Conservation (phyloP, 2,329 filamentous ascomycete species). For the Clonostachys rhizophaga region DNA sequence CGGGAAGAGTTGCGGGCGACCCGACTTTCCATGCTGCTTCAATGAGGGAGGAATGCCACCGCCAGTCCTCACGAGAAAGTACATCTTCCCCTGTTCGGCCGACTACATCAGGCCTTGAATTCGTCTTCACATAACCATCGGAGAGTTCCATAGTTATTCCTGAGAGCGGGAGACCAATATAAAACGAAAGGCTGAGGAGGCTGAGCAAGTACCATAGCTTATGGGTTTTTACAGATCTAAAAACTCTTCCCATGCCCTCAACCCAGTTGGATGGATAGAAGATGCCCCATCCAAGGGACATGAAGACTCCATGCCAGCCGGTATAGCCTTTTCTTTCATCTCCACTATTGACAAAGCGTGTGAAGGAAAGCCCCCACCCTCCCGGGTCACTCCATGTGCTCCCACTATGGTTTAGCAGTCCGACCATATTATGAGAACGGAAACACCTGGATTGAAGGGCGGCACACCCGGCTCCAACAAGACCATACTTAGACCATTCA, state of each 20-base stretch:
- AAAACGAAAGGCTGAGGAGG: neutral
- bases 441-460: neutral
- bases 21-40: neutral
- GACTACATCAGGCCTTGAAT: neutral
- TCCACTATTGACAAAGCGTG: no score
- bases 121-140: neutral
- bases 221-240: neutral
- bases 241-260: neutral
- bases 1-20: neutral
- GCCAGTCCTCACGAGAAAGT: neutral
- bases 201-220: neutral
- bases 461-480: neutral
- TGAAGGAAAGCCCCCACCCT: neutral
- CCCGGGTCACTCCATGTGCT: neutral
- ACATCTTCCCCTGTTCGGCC: neutral
- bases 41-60: neutral
- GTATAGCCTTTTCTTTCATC: no score
- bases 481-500: neutral
- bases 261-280: no score
- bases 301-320: no score
- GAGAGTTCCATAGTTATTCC: neutral
- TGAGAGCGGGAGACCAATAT: neutral
- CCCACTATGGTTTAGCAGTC: neutral
- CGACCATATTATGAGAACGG: neutral
- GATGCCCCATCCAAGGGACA: no score